Conservation (phyloP, 306 rosid species). For the Crataegus laevigata region DNA sequence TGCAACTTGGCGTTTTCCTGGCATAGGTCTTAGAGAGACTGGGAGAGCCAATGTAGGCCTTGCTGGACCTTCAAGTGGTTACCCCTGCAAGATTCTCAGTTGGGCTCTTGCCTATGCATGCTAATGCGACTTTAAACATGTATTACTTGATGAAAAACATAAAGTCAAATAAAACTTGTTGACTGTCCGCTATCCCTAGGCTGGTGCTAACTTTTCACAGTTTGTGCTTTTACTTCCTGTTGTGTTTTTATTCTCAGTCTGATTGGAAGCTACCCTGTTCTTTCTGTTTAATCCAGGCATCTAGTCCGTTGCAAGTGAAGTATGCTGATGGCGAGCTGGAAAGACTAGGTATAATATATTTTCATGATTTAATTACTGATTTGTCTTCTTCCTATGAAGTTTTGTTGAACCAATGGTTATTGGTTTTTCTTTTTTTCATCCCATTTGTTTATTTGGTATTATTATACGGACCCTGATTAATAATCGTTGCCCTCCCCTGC, state of each 20-base stretch:
- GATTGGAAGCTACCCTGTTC: constrained; percentile 20
- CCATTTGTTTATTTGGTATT: constrained; percentile 6
- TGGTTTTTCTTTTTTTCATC: neutral
- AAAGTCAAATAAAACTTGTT: constrained; percentile 1
- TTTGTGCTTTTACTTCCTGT: constrained; percentile 10
- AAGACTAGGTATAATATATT: constrained; percentile 69
- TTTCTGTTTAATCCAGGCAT: constrained; percentile 67
- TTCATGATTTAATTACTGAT: constrained; percentile 16
- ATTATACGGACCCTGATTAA: constrained; percentile 13
- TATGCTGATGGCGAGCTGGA: constrained; percentile 99
- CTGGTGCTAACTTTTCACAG: neutral
- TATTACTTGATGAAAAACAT: neutral
- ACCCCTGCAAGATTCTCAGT: constrained; percentile 24
- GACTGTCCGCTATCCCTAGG: neutral
- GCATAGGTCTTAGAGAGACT: constrained; percentile 27
- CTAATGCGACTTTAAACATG: neutral
- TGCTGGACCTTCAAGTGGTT: constrained; percentile 34
- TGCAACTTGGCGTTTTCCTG: constrained; percentile 29
- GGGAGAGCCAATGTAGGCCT: constrained; percentile 25
- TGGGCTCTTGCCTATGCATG: constrained; percentile 30
- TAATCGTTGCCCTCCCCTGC: constrained; percentile 16
- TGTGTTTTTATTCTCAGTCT: constrained; percentile 24
- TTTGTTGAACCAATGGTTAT: constrained; percentile 7
- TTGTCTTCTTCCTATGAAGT: constrained; percentile 10
- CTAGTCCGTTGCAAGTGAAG: constrained; percentile 99